Conservation (phyloP, 2,329 filamentous ascomycete species). For the Hypocreales sp. region DNA sequence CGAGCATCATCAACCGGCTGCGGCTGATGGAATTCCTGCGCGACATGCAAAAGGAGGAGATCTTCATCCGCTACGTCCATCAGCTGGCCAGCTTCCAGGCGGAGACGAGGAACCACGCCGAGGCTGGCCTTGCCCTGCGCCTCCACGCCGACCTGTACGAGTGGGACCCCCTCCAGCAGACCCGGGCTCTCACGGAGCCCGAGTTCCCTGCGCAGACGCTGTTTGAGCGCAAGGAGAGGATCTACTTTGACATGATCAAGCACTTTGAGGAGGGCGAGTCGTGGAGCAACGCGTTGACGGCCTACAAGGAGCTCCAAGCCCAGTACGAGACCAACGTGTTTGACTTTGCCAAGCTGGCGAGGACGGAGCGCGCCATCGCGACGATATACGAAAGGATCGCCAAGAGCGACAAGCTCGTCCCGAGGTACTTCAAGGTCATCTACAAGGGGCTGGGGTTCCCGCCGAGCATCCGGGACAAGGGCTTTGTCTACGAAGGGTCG, state of each 20-base stretch:
- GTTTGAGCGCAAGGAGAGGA: conserved; percentile 81
- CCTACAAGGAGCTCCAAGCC: conserved; percentile 79
- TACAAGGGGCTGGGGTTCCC: conserved; percentile 88
- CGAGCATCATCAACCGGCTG: conserved; percentile 74
- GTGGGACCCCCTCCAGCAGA: conserved; percentile 61
- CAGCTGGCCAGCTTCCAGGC: conserved; percentile 70
- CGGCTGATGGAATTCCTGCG: conserved; percentile 91
- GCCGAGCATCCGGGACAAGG: conserved; percentile 65
- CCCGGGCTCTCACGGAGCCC: conserved; percentile 55
- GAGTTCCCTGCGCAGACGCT: conserved; percentile 68
- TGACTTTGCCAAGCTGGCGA: conserved; percentile 82
- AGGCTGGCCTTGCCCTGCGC: conserved; percentile 76
- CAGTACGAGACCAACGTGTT: conserved; percentile 85
- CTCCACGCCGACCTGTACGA: conserved; percentile 87
- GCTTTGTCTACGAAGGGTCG: conserved; percentile 80
- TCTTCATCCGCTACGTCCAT: conserved; percentile 91
- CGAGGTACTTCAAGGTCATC: conserved; percentile 81
- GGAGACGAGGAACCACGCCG: conserved; percentile 61
- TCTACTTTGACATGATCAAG: conserved; percentile 92
- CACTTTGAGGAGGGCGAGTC: conserved; percentile 88
- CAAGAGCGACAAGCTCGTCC: conserved; percentile 62
- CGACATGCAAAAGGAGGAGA: conserved; percentile 94
- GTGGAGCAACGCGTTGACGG: conserved; percentile 75
- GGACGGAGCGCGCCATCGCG: conserved; percentile 79
- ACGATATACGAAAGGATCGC: conserved; percentile 80